Evolutionary conservation across 2,329 filamentous ascomycete genomes (phyloP), one percentile per base, ranked within the genome.

Genomic region (Fusarium sp.): DNA sequence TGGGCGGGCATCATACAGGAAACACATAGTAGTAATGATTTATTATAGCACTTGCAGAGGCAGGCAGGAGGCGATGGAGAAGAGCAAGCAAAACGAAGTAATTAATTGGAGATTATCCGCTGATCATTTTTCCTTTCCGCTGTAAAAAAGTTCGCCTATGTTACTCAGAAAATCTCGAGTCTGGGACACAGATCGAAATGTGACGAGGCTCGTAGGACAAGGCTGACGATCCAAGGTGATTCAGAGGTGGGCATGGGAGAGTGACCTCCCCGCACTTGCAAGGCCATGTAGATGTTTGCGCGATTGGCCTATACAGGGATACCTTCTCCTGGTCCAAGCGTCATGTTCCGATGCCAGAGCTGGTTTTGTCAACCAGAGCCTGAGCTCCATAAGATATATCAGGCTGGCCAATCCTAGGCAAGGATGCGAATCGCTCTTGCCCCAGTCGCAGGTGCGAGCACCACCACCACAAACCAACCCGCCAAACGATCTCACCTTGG

Each of bases 11-110:
- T 68, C 52, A 74, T 70, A 74, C 51, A 71, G 70, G 65, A 71
- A 74, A 65, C 69, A 69, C 67, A 72, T 67, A 72, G 69, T 61
- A 61, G 69, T 75, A 74, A 75, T 74, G 72, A 75, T 68, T 74
- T 69, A 64, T 70, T 60, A 45, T 55, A 57, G 45, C 44, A 44
- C 48, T 41, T 58, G 48, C 48, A 47, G 20, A 47, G 57, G 42
- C 3, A 48, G 24, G 25, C 25, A 14, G 14, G 24, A 11, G 32
- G 49, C 24, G 24, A 25, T 16, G 48, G 32, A 52, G 32, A 34
- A 27, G 24, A 34, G 57, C 60, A 53, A 44, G 65, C 45, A 54
- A 62, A 71, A 68, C 40, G 40, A 61, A 71, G 24, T 53, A 53
- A 55, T 60, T 70, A 72, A 74, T 75, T 63, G 68, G 64, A 73